Evolutionary conservation across 2,329 filamentous ascomycete species (phyloP).

Genomic region (Trichoderma afroharzianum): DNA sequence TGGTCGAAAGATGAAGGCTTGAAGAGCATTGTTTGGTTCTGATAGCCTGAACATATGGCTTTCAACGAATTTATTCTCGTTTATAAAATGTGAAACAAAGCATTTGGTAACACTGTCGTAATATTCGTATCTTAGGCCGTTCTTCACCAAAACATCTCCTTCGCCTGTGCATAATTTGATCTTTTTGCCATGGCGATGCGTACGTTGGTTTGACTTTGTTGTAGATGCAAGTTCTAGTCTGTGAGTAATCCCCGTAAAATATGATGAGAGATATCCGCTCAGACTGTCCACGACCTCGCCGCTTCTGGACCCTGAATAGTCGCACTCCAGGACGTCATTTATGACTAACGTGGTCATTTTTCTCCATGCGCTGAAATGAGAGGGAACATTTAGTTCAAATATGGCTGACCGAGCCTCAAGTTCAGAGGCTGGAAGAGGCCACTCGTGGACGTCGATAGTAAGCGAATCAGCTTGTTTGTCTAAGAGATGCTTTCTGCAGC

Average conservation of each 20-base stretch:
- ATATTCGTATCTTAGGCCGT: neutral
- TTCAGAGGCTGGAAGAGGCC: constrained; percentile 44
- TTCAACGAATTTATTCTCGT: neutral
- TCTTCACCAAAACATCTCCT: neutral
- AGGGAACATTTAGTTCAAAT: constrained; percentile 49
- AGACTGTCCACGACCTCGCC: neutral
- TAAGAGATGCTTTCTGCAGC: neutral
- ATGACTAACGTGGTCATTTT: neutral
- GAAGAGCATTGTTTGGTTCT: neutral
- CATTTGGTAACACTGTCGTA: neutral
- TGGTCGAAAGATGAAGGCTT: neutral
- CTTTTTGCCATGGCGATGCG: neutral
- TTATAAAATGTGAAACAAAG: neutral
- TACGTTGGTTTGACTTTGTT: neutral
- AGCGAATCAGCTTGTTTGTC: constrained; percentile 33
- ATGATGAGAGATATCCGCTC: neutral
- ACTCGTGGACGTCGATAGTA: constrained; percentile 50
- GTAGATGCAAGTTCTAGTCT: neutral
- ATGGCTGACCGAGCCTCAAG: constrained; percentile 40
- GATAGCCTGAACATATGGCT: neutral
- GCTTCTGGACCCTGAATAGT: rapidly evolving
- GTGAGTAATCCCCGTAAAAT: neutral
- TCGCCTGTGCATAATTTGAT: neutral
- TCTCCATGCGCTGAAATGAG: neutral
- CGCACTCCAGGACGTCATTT: neutral